Conservation (phyloP, 164 flowering plant genomes). For the Stephania yunnanensis region DNA sequence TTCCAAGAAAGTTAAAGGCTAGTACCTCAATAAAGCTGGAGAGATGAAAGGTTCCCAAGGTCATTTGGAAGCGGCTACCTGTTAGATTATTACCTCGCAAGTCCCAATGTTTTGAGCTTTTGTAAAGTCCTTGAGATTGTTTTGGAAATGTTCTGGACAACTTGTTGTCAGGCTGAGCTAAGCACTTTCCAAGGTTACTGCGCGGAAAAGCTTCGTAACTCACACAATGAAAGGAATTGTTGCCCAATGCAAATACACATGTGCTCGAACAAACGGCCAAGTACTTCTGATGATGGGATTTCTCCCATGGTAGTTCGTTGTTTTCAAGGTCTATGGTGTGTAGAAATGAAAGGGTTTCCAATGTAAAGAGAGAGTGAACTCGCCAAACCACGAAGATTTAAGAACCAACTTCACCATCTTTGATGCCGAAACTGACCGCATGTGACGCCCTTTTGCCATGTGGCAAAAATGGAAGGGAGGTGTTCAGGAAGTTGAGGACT, state of each 20-base stretch:
- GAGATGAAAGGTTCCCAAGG: slow-evolving; percentile 5
- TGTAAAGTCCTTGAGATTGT: too few relatives aligned
- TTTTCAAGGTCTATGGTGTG: slow-evolving; percentile 12
- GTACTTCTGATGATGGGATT: slow-evolving; percentile 28
- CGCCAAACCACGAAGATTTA: too few relatives aligned
- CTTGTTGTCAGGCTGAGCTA: too few relatives aligned
- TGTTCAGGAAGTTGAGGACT: neutral
- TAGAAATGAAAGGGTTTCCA: slow-evolving; percentile 25
- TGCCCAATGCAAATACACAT: neutral
- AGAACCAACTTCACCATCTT: too few relatives aligned
- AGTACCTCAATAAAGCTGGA: neutral
- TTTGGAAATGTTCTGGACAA: too few relatives aligned
- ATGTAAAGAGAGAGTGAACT: too few relatives aligned
- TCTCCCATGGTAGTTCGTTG: slow-evolving; percentile 18
- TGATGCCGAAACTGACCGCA: too few relatives aligned
- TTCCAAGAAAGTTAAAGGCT: neutral
- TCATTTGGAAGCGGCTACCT: neutral
- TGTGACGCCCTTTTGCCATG: neutral
- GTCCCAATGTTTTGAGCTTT: too few relatives aligned
- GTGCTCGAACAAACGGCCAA: slow-evolving; percentile 13
- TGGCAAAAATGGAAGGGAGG: slow-evolving; percentile 3
- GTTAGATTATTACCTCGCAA: neutral
- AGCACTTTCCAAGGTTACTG: too few relatives aligned
- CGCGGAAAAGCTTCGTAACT: too few relatives aligned
- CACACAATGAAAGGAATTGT: too few relatives aligned